phyloP scores from a whole-genome alignment of 192 early-diverging fungal species.

The Linnemannia schmuckeri region DNA sequence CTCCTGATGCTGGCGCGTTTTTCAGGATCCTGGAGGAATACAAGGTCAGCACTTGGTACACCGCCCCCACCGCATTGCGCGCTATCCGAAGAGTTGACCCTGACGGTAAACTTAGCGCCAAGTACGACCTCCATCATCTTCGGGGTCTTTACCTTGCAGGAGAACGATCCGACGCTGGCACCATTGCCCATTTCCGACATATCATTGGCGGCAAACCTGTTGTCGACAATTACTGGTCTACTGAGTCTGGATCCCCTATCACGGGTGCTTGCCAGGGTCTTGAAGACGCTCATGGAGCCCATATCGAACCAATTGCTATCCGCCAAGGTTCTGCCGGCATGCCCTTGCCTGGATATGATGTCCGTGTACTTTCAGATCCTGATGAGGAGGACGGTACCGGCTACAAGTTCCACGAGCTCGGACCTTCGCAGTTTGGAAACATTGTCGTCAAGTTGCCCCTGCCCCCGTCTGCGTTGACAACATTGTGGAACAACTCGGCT shows the following conservation, averaged over 20 bases:
- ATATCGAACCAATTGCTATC: constrained; percentile 50
- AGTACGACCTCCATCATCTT: constrained; percentile 74
- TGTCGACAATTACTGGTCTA: constrained; percentile 93
- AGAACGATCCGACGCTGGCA: constrained; percentile 87
- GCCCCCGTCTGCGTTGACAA: constrained; percentile 82
- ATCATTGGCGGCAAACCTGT: constrained; percentile 68
- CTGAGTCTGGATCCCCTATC: constrained; percentile 89
- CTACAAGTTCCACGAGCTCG: constrained; percentile 41
- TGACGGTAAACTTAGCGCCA: constrained; percentile 64
- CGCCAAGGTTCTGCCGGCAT: constrained; percentile 84
- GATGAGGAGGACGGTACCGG: constrained; percentile 59
- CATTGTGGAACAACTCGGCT: constrained; percentile 83
- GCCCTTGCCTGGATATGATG: constrained; percentile 82
- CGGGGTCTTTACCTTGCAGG: constrained; percentile 82
- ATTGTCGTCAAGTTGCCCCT: constrained; percentile 85
- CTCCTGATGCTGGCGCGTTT: constrained; percentile 84
- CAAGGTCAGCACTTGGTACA: constrained; percentile 79
- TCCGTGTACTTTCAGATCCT: constrained; percentile 70
- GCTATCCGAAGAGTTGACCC: constrained; percentile 86
- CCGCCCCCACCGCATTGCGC: constrained; percentile 89
- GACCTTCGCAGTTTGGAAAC: constrained; percentile 77
- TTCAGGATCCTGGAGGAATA: constrained; percentile 87
- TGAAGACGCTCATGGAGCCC: constrained; percentile 42
- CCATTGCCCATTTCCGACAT: constrained; percentile 67
- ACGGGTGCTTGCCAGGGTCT: constrained; percentile 77